Base-by-base conservation (phyloP, 1,284 basidiomycete genomes). In the Fistulinella cinereoalba region DNA sequence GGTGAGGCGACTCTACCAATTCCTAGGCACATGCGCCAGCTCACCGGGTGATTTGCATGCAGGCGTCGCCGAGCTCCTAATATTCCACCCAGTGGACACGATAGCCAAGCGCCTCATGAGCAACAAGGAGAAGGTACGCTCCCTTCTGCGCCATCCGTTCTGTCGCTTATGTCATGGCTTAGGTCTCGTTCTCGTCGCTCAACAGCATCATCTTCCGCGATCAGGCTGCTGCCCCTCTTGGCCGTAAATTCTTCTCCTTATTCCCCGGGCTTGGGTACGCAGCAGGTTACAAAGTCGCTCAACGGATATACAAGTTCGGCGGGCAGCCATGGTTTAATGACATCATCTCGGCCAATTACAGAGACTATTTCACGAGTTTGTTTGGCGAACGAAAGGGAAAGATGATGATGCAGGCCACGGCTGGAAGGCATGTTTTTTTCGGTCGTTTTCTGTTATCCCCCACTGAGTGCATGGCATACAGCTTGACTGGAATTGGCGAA, bases 211-310 rank as follows among this genome's bases (percentile, higher is more conserved):
- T 99, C 66, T 99, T 99, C 81, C 82, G 87, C 43, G 86, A 95
- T 46, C 76, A 89, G 43, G 89, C 94, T 6, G 65, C 77, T 3
- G 88, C 92, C 6, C 71, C 88, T 5, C 44, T 88, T 6, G 67
- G 71, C n/a, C 73, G 73, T 41, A 93, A 92, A 67, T 79, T 96
- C 60, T 55, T 97, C 28, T 97, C 93, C 4, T 80, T 99, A 32
- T 99, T 99, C 76, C 96, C 97, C 23, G 96, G 96, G 55, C 83
- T 99, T 4, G 97, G 97, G 2, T 99, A 99, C 66, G 97, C 96
- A 4, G 96, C 93, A 25, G 93, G 94, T 0, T 99, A 99, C 84
- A 99, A 99, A 71, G 74, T 97, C 60, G 73, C 91, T 1, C 93
- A 97, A 71, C 82, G 92, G 42, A 81, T 96, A 60, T 97, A 97